Conservation (phyloP, 2,329 filamentous ascomycete species). For the Hysterium pulicare region DNA sequence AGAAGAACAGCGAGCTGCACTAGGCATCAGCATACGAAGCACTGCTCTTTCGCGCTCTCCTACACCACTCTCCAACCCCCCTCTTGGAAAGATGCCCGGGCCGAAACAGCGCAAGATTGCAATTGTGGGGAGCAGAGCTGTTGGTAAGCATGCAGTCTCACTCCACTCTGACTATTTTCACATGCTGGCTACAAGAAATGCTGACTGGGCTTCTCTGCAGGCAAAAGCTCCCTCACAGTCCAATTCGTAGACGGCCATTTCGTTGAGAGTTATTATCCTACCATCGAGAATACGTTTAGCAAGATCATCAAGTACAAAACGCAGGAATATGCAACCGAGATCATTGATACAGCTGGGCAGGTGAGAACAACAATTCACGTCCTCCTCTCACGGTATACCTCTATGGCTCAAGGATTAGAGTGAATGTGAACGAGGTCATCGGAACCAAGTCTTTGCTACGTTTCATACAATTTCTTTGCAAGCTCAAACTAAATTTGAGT, state of each 20-base stretch:
- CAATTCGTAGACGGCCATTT: constrained; percentile 98
- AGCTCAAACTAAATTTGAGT: too few relatives aligned
- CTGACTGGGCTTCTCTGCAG: too few relatives aligned
- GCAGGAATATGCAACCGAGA: constrained; percentile 92
- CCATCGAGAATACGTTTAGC: constrained; percentile 98
- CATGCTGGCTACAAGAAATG: background rate
- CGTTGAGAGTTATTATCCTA: constrained; percentile 98
- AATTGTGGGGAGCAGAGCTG: constrained; percentile 90
- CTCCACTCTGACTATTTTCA: background rate
- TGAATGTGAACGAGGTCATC: too few relatives aligned
- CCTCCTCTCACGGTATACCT: background rate
- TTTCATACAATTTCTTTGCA: too few relatives aligned
- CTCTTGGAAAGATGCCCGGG: constrained; percentile 50
- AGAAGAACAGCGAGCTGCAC: background rate
- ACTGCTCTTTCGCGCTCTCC: background rate
- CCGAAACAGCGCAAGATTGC: constrained; percentile 92
- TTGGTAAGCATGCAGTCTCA: constrained; percentile 57
- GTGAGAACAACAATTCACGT: constrained; percentile 53
- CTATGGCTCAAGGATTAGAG: too few relatives aligned
- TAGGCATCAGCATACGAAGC: too few relatives aligned
- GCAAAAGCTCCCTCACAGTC: constrained; percentile 95
- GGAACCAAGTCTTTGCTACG: too few relatives aligned
- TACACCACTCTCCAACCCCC: background rate
- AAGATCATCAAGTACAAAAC: constrained; percentile 90
- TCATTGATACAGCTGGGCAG: constrained; percentile 96